Base-by-base conservation (phyloP, 2,329 filamentous ascomycete species). In the Paraphoma chrysanthemicola region DNA sequence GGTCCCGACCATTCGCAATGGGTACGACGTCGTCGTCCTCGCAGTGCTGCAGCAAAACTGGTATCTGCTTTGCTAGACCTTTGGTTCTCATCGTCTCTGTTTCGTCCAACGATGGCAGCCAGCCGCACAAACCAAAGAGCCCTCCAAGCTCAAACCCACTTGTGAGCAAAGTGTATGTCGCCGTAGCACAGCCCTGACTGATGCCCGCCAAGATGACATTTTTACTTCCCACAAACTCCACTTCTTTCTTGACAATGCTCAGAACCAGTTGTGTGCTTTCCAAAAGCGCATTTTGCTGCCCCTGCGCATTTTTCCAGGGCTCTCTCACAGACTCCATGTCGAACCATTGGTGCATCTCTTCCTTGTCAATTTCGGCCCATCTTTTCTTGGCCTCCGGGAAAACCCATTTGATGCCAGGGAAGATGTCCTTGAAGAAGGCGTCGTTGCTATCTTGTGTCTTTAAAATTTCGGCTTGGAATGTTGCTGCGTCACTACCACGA, bases 311-410 rank as follows among this genome's bases (percentile, higher is more conserved):
- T 9, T 80, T 70, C 1, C 71, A 47, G 14, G 80, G 78, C 53
- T 81, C 69, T 16, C 71, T 62, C 0, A 78, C 70, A 48, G 81
- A 79, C 72, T 76, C 81, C 36, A 83, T 75, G 63, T 85, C 82
- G 64, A 85, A 85, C 83, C 82, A 85, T 62, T 84, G 80, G 14
- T 76, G 72, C 52, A 64, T 54, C 2, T 64, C 56, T 29, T 74
- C 66, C 48, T 65, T 59, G 16, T 60, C 41, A 44, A 54, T 53
- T 47, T 72, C 67, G 28, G 69, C 60, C 33, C 66, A 33, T 44
- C 68, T 64, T 36, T 63, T 31, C 9, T 76, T 72, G 0, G 81
- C 79, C 50, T 78, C 75, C 7, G 82, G 82, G 48, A 84, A 85
- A 6, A 85, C 79, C 79, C 81, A 85, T 59, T 59, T 66, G 16